phyloP scores from a whole-genome alignment of 1,139 yeast genomes.

The Candida smagusa region DNA sequence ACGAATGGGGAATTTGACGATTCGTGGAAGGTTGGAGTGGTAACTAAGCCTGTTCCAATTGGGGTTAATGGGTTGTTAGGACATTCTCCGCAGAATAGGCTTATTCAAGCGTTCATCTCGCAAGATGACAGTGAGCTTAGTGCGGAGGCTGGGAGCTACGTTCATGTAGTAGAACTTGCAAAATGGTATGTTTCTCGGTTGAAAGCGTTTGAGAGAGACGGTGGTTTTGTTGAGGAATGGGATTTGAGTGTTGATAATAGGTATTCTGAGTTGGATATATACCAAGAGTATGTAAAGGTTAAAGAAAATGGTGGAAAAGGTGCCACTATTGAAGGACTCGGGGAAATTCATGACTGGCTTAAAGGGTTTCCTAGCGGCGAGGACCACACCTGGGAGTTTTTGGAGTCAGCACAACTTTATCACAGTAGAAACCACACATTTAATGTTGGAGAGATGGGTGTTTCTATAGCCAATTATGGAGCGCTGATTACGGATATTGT shows the following conservation, averaged over 20 bases:
- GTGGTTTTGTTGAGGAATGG: slow-evolving; percentile 63
- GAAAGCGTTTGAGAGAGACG: slow-evolving; percentile 22
- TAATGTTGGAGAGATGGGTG: slow-evolving; percentile 33
- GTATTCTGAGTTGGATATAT: slow-evolving; percentile 71
- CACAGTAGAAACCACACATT: slow-evolving; percentile 41
- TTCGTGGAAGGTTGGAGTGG: slow-evolving; percentile 60
- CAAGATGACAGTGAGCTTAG: too few relatives aligned
- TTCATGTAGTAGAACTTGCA: slow-evolving; percentile 82
- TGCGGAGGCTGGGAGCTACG: slow-evolving; percentile 45
- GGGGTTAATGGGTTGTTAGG: slow-evolving; percentile 45
- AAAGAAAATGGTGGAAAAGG: slow-evolving; percentile 63
- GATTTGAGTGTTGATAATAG: slow-evolving; percentile 83
- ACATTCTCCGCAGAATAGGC: too few relatives aligned
- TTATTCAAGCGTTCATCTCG: too few relatives aligned
- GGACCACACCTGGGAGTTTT: slow-evolving; percentile 34
- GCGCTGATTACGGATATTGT: slow-evolving; percentile 45
- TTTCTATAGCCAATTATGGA: slow-evolving; percentile 50
- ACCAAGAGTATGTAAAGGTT: slow-evolving; percentile 48
- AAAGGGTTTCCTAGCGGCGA: slow-evolving; percentile 9
- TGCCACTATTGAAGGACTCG: slow-evolving; percentile 74
- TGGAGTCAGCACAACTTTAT: slow-evolving; percentile 20
- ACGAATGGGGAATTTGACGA: slow-evolving; percentile 19
- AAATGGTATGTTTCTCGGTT: slow-evolving; percentile 75
- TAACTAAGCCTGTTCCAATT: slow-evolving; percentile 78
- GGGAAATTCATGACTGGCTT: neutral